Conservation (phyloP, 306 rosid genomes). For the Sesbania bispinosa region DNA sequence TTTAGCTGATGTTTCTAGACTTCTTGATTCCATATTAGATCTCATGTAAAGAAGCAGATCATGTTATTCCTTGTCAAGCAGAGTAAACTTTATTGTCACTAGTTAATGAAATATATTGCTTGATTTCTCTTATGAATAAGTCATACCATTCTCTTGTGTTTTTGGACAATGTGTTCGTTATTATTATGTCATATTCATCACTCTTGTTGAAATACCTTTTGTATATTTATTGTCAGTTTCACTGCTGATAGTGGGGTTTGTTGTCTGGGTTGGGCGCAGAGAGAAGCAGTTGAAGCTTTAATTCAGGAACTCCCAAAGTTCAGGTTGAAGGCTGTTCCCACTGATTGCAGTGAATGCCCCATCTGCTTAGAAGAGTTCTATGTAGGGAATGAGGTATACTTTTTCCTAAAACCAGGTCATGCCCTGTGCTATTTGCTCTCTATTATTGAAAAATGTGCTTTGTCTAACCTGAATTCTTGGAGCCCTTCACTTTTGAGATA, state of each 20-base stretch:
- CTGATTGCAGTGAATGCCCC: constrained; percentile 98
- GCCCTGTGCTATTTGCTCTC: not conserved
- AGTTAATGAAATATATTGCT: not conserved
- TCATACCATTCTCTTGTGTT: not conserved
- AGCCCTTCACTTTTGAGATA: not conserved
- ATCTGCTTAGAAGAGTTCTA: constrained; percentile 94
- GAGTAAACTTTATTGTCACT: constrained; percentile 9
- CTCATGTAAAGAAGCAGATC: not conserved
- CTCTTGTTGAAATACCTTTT: not conserved
- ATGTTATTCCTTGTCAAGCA: constrained; percentile 2
- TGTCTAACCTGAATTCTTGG: not conserved
- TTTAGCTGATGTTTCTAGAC: constrained; percentile 17
- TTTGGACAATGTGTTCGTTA: not conserved
- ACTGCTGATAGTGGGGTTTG: constrained; percentile 27
- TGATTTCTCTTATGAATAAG: not conserved
- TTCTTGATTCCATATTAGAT: constrained; percentile 14
- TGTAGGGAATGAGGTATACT: constrained; percentile 85
- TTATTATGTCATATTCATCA: not conserved
- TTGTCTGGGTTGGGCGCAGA: constrained; percentile 49
- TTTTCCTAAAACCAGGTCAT: not conserved
- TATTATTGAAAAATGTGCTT: not conserved
- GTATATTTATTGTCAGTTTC: constrained; percentile 9
- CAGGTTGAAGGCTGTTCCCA: constrained; percentile 94
- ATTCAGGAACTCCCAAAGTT: constrained; percentile 99
- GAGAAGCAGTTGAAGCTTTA: constrained; percentile 99